Evolutionary conservation across 495 filamentous ascomycete genomes (phyloP), one percentile per base, ranked within the genome.

Genomic region (Mytilinidion resinicola): DNA sequence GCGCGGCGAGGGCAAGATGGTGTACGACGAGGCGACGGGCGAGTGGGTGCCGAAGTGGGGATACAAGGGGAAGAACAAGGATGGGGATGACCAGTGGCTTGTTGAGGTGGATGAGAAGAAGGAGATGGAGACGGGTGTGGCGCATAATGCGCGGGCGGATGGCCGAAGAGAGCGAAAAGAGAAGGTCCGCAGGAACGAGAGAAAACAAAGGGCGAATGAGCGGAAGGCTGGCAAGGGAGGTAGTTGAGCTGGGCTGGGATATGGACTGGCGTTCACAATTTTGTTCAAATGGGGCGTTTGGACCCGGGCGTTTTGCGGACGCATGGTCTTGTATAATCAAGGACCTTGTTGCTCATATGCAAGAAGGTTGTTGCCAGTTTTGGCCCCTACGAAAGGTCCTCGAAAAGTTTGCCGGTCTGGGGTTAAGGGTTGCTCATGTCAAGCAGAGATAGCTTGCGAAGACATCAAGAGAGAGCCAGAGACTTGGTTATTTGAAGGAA

Each of bases 31-130:
- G 74, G 82, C 73, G 53, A 90, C 78, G 25, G 87, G 87, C 48
- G 88, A 95, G 69, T 96, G 88, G 86, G 88, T 91, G 56, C 86
- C 89, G 46, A 86, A 85, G 72, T 98, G 91, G 89, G 93, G 93
- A 1, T 96, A 95, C 75, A 90, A 91, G 76, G 95, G 91, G 48
- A 87, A 86, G 71, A 93, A 92, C 71, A 90, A 91, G 80, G 82
- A 81, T 12, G 83, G 79, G 0, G 86, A 90, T 64, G 72, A 79
- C 47, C 81, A 90, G 63, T 93, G 91, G 86, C 77, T 96, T 66
- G 90, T 97, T 30, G 95, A 97, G 80, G 84, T 96, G 33, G 84
- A 90, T 67, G 82, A 85, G 74, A 84, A 86, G 73, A 77, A 80
- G 57, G 80, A 81, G 76, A 61, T 51, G 59, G 78, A 76, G 75